These are phyloP conservation scores for Kickxella alabastrina DNA, from an alignment of 192 early-diverging fungal genomes.

Conservation along the genomic window DNA sequence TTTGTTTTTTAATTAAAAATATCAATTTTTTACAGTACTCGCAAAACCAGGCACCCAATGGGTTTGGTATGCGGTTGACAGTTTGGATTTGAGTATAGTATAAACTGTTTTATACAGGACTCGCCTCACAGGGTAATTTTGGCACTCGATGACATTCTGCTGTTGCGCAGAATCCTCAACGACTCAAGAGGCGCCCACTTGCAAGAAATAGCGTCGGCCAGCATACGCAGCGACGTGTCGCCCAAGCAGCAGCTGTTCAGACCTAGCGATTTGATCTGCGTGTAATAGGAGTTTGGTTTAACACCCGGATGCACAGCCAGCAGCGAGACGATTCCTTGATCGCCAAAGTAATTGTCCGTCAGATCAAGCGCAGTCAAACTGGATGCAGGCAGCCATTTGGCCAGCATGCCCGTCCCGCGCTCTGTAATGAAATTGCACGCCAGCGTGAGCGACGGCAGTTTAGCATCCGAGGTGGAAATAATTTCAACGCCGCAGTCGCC, in stretches of 20 bases:
- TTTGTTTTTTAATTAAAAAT: no score
- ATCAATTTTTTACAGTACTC: no score
- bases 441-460: conserved; percentile 33
- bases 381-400: conserved; percentile 39
- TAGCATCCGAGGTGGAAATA: conserved; percentile 21
- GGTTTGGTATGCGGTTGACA: no score
- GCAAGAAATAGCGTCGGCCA: conserved; percentile 24
- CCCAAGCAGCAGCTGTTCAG: conserved; percentile 49
- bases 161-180: conserved; percentile 44
- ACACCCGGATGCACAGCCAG: conserved; percentile 6
- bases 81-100: no score
- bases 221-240: conserved; percentile 37
- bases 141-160: conserved; percentile 35
- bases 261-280: conserved; percentile 25
- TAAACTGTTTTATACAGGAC: no score
- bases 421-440: conserved; percentile 51
- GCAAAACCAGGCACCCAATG: no score
- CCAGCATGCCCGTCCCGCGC: conserved; percentile 29
- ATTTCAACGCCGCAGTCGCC: conserved; percentile 37
- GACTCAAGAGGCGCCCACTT: conserved; percentile 41
- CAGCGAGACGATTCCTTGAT: conserved; percentile 38
- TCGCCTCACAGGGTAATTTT: conserved; percentile 15
- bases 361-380: conserved; percentile 28
- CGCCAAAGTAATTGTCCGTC: conserved; percentile 50
- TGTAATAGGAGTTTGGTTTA: conserved; percentile 2